Base-by-base conservation (phyloP, 768 basidiomycete species). In the Porpolomopsis calyptriformis region DNA sequence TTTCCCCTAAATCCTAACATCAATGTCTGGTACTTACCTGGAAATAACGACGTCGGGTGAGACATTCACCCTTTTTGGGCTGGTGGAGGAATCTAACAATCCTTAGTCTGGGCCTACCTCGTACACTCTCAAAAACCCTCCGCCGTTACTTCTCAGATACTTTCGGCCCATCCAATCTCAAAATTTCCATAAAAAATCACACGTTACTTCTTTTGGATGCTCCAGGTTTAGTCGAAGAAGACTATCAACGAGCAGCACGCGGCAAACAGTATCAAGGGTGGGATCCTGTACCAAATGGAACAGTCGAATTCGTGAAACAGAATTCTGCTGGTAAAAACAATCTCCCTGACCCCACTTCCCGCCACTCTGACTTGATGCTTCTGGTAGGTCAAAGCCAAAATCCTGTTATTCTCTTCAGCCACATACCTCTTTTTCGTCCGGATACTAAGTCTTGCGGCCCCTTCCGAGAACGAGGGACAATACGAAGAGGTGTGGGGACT, bases 311-410 rank as follows among this genome's bases (percentile, higher is more conserved):
- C 48, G 62, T 77, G 29, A 72, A 68, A 48, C 16, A 36, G 23
- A 47, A 31, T 40, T 16, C 38, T 33, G 40, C 46, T 19, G 46
- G 46, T 47, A 47, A 22, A 4, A 25, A 20, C 43, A 4, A 29
- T 46, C 7, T 25, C 19, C 18, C 20, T 14, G 4, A 44, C 52
- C 26, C 48, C 56, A 2, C 67, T 82, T 36, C 80, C 80, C 39
- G 91, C 94, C 63, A 75, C 91, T 18, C 92, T 90, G 1, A 70
- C 94, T 48, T 93, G 91, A 60, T 85, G 90, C 0, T 91, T 94
- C 60, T 63, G 42, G 67, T 69, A 42, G 62, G 58, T 7, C 52
- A 64, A 57, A 58, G 71, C 71, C 35, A 48, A 60, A 11, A 22
- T 14, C 82, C 85, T 0, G 62, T 75, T 16, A 67, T 94, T 22